phyloP scores from a whole-genome alignment of 805 yeast genomes.

The Vanderwaltozyma verrucispora region DNA sequence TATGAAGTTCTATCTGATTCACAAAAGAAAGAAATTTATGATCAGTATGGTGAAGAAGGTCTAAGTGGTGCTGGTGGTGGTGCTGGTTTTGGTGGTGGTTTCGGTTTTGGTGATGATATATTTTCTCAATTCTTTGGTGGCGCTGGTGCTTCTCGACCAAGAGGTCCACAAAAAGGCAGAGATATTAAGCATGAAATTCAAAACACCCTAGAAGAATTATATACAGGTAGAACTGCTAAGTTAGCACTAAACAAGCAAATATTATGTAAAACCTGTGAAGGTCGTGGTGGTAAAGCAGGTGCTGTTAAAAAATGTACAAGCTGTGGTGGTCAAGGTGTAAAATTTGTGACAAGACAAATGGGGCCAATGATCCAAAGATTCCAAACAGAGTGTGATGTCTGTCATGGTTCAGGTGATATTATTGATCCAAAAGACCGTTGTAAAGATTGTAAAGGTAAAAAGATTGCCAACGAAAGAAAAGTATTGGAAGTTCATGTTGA shows the following conservation, averaged over 20 bases:
- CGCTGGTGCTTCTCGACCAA: conserved; percentile 52
- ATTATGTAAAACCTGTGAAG: conserved; percentile 80
- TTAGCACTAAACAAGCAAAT: conserved; percentile 89
- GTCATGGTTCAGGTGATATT: conserved; percentile 88
- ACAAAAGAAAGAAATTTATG: conserved; percentile 83
- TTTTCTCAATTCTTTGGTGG: conserved; percentile 78
- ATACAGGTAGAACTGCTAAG: conserved; percentile 88
- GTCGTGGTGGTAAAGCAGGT: conserved; percentile 93
- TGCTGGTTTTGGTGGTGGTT: conserved; percentile 50
- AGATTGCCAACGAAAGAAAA: conserved; percentile 79
- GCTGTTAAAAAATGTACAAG: conserved; percentile 74
- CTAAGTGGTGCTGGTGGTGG: conserved; percentile 68
- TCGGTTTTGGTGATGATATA: conserved; percentile 27
- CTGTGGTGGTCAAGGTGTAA: conserved; percentile 89
- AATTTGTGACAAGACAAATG: conserved; percentile 92
- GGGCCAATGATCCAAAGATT: conserved; percentile 98
- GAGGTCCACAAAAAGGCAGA: conserved; percentile 81
- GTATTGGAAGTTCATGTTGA: conserved; percentile 88
- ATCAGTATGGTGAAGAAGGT: conserved; percentile 90
- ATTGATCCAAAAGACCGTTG: conserved; percentile 83
- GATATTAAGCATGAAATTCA: conserved; percentile 84
- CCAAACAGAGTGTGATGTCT: conserved; percentile 87
- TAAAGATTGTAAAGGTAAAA: conserved; percentile 78
- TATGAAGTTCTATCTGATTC: conserved; percentile 81
- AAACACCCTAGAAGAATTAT: conserved; percentile 86